Evolutionary conservation across 176 grass and related monocot species (phyloP), one percentile per base, ranked within the genome.

Genomic region (Avena insularis): DNA sequence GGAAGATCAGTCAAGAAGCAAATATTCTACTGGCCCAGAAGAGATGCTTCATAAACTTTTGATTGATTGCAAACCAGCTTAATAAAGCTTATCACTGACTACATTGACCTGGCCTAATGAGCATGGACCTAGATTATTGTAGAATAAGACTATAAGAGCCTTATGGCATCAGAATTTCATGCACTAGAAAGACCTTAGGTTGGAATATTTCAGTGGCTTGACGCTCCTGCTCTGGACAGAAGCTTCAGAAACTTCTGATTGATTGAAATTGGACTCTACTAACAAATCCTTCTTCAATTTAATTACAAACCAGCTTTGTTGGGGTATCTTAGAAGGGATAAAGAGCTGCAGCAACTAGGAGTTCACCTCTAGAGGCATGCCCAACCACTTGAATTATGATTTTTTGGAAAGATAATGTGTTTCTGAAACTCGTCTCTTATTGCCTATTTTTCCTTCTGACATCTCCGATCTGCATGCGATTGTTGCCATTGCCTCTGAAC

Each of bases 1-100:
- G 69, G 19, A 72, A 46, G 69, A 38, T 47, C 38, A 38, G 69
- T 72, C 69, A 72, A 72, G 69, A 72, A 72, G 38, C 36, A 72
- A 72, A 70, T 70, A 71, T 19, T 71, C 68, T 71, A 12, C 36
- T n/a, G 19, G 19, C 69, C 38, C 38, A 5, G 4, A 72, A 47
- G 20, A 13, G 70, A 72, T 36, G 54, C 54, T 56, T 56, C 54
- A 56, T 15, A 56, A 56, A 56, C 54, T 17, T 56, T 15, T 56
- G 14, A 17, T 16, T 56, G 54, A 56, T 56, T 56, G 54, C 54
- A 56, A 16, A 56, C 15, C 54, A 56, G 15, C 4, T 56, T 56
- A 56, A 17, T 56, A 56, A 56, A 17, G 3, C 54, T 16, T 56
- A 56, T 17, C 54, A 56, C 4, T 20, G 55, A 20, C 55, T 72